Base-by-base conservation (phyloP, 2,329 filamentous ascomycete genomes). In the Nannizziopsis arthrosporioides region DNA sequence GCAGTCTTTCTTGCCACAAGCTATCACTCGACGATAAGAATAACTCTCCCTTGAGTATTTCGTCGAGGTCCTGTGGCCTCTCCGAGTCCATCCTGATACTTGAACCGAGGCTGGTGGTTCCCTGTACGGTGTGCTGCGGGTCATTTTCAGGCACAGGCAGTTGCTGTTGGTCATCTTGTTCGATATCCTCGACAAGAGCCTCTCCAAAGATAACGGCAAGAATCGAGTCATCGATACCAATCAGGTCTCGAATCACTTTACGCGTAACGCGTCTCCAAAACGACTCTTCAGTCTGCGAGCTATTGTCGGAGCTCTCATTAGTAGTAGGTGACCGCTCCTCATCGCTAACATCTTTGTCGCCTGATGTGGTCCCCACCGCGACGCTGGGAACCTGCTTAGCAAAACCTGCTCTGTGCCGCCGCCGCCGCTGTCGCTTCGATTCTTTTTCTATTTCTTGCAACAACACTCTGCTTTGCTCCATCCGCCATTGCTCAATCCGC, bases 171-270 rank as follows among this genome's bases (percentile, higher is more conserved):
- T 48, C 19, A 48, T 59, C 58, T 15, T 59, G 56, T 27, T 57
- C 60, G 9, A 36, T 18, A 41, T 70, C 68, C 36, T 68, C 61
- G 2, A 81, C 80, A 18, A 94, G 68, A 2, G 78, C 71, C 62
- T 95, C 88, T 10, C 92, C 92, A 48, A 96, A 82, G 7, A 98
- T 81, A 43, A 95, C 81, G 0, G 85, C 85, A 7, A 98, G 74
- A 15, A 92, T 72, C 43, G 78, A 77, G 54, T 95, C 87, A 57
- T 96, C 89, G 48, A 98, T 84, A 7, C 90, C 90, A 62, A 96
- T 84, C 38, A 98, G 69, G 61, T 95, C 88, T 45, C 81, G 79
- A 56, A 98, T 87, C 22, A 96, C 84, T 58, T 82, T 86, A 50
- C 84, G 79, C 2, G 90, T 94, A 43, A 96, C 78, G 9, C 83